Base-by-base conservation (phyloP, 768 basidiomycete genomes). In the Russula virescens region DNA sequence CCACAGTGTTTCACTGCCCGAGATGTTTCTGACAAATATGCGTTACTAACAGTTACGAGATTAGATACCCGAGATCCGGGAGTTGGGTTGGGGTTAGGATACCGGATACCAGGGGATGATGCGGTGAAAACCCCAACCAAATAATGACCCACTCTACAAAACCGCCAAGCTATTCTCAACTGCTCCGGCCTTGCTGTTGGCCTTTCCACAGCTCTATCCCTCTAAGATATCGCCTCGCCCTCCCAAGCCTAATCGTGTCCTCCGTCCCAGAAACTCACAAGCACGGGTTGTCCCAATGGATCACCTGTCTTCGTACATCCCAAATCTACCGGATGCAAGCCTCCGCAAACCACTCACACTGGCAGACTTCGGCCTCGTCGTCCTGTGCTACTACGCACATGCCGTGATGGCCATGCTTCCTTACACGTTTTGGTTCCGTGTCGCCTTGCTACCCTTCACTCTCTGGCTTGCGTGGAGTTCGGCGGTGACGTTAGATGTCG, bases 331-430 rank as follows among this genome's bases (percentile, higher is more conserved):
- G 5, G 61, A 62, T 35, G 61, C 61, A 21, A 49, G 46, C 43
- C 34, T 52, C 31, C 61, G 61, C 43, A 58, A 19, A 38, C 38
- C 48, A 5, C 55, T 57, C 23, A 46, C 61, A 1, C 19, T 26
- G 1, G 46, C 31, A 5, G 43, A 43, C 38, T 1, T 64, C 51
- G 55, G 21, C 10, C 66, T 60, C 7, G 26, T 67, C 8, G 23
- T 67, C 26, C 6, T 58, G 25, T 52, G 55, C 28, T 65, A 65
- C 60, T 65, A 65, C 43, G 52, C 42, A 13, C 64, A 65, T 18
- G 66, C 64, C 2, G 47, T 65, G 16, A 54, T 65, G 57, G 66
- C 53, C 35, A 61, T 67, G 28, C 56, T 67, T 14, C 63, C 49
- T 6, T 23, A 45, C 14, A 67, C 66, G 0, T 59, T 48, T 19